These are phyloP conservation scores for Xylaria longipes DNA, from an alignment of 495 filamentous ascomycete species.

Conservation along the genomic window DNA sequence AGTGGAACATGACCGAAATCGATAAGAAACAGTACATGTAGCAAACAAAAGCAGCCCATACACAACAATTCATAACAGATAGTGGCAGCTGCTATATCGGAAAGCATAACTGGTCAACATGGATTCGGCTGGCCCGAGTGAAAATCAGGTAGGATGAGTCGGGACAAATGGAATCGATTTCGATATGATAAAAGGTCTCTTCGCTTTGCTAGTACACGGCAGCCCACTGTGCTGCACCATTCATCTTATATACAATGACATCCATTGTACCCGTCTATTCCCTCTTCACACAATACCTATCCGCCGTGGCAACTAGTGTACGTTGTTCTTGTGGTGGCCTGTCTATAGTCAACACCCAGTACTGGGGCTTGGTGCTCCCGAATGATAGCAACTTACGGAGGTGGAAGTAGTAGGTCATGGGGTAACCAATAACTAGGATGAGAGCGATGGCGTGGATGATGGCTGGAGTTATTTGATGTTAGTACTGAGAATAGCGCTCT, in stretches of 20 bases:
- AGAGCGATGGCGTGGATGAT: constrained; percentile 81
- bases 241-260: constrained; percentile 55
- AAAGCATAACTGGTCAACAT: not conserved
- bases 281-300: constrained; percentile 5
- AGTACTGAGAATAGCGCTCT: constrained; percentile 27
- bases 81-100: not conserved
- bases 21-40: not conserved
- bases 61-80: not conserved
- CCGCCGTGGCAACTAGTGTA: constrained; percentile 69
- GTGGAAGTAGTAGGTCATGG: constrained; percentile 99
- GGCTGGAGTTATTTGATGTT: constrained; percentile 59
- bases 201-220: constrained; percentile 38
- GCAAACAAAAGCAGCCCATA: not conserved
- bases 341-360: constrained; percentile 37
- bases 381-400: constrained; percentile 70
- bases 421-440: constrained; percentile 82
- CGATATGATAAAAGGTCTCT: constrained; percentile 30
- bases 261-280: constrained; percentile 28
- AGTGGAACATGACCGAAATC: not conserved
- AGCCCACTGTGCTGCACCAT: constrained; percentile 31
- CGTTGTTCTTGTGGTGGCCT: constrained; percentile 99
- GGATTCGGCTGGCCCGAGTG: not conserved
- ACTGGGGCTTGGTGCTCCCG: not conserved
- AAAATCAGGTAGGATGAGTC: not conserved
- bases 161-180: constrained; percentile 33